A percentile compares a stretch with the other conserved stretches of the same genome.
These are phyloP conservation scores for Pinus taeda DNA, from an alignment of 75 land plant genomes.

Conservation along the genomic window DNA sequence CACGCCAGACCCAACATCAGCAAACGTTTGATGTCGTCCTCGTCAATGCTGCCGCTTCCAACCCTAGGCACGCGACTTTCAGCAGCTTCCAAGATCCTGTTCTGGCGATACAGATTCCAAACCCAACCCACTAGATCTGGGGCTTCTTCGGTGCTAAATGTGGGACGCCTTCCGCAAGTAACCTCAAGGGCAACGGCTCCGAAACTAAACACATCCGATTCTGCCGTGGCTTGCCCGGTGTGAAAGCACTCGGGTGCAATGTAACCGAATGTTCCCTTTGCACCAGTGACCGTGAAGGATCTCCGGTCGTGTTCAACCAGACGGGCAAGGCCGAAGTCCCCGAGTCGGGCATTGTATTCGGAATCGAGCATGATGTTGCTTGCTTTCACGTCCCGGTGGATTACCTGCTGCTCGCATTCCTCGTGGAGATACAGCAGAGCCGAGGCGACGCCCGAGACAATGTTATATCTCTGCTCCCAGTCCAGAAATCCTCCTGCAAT, in stretches of 20 bases:
- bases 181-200: conserved; percentile 47
- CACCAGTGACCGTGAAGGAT: conserved; percentile 11
- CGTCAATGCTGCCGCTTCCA: not conserved
- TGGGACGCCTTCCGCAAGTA: conserved; percentile 41
- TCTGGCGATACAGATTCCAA: conserved; percentile 27
- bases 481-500: not conserved
- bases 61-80: conserved; percentile 26
- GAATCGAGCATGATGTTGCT: conserved; percentile 5
- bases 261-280: conserved; percentile 44
- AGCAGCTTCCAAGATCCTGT: conserved; percentile 31
- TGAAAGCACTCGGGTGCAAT: conserved; percentile 41
- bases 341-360: not conserved
- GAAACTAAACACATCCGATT: conserved; percentile 53
- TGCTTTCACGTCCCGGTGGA: conserved; percentile 10
- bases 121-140: conserved; percentile 59
- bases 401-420: conserved; percentile 33
- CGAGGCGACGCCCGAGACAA: conserved; percentile 21
- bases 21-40: conserved; percentile 33
- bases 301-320: not conserved
- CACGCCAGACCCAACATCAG: conserved; percentile 55
- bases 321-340: not conserved
- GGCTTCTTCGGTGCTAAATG: conserved; percentile 19
- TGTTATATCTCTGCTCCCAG: conserved; percentile 31
- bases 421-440: conserved; percentile 37
- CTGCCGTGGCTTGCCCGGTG: conserved; percentile 37